phyloP scores from a whole-genome alignment of 1,284 basidiomycete genomes.

The Phellopilus nigrolimitatus region DNA sequence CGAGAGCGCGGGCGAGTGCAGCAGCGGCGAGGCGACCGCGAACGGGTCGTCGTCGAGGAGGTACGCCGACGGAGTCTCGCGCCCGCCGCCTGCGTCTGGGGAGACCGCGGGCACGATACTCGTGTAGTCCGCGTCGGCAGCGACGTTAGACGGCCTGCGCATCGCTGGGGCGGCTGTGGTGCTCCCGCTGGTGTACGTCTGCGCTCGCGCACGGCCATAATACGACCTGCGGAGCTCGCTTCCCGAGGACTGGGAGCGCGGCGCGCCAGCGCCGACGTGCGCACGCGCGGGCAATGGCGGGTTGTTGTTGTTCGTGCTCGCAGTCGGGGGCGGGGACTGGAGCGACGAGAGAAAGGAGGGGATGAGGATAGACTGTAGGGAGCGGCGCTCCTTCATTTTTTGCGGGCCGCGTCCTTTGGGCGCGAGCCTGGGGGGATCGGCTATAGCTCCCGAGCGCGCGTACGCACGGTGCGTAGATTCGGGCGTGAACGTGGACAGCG shows the following conservation, averaged over 20 bases:
- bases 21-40: constrained; percentile 9
- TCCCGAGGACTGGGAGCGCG: too few relatives aligned
- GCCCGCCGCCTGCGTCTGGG: constrained; percentile 3
- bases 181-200: constrained; percentile 10
- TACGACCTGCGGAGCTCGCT: constrained; percentile 3
- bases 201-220: constrained; percentile 14
- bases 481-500: not conserved
- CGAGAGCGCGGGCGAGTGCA: not conserved
- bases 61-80: constrained; percentile 15
- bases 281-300: not conserved
- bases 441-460: not conserved
- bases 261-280: too few relatives aligned
- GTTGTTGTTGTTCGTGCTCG: too few relatives aligned
- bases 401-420: not conserved
- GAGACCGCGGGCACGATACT: not conserved
- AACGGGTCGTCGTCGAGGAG: constrained; percentile 19
- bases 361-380: constrained; percentile 14
- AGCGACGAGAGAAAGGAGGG: constrained; percentile 15
- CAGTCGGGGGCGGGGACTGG: constrained; percentile 3
- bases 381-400: constrained; percentile 18
- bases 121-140: not conserved
- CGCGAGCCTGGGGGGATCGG: not conserved
- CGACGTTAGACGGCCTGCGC: not conserved
- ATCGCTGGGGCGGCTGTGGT: not conserved
- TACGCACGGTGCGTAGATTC: not conserved